Evolutionary conservation across 148 eudicot genomes (phyloP).

Genomic region (Vaccinium corymbosum): DNA sequence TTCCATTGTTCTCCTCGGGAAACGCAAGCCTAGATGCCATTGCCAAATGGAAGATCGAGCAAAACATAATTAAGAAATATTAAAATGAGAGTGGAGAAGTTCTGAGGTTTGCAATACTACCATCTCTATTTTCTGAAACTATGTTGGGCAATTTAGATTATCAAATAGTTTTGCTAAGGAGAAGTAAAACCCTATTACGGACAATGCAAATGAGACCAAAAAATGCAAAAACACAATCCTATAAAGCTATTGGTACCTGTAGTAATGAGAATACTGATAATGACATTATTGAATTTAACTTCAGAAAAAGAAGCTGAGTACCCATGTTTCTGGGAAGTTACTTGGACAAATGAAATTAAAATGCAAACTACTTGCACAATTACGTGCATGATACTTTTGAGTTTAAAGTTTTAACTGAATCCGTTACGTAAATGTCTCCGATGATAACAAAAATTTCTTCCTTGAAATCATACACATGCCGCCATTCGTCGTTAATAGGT

Average conservation of each 20-base stretch:
- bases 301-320: neutral
- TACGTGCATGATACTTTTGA: neutral
- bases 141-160: neutral
- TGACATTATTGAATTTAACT: neutral
- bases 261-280: neutral
- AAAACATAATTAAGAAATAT: neutral
- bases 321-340: neutral
- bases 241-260: neutral
- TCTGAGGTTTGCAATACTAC: neutral
- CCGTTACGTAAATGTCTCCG: neutral
- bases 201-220: neutral
- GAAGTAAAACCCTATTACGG: neutral
- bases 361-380: neutral
- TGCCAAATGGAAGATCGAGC: neutral
- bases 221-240: neutral
- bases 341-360: neutral
- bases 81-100: neutral
- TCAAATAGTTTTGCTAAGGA: neutral
- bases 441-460: neutral
- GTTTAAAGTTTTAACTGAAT: no score
- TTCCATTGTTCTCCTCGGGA: slow-evolving; percentile 80
- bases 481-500: neutral
- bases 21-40: slow-evolving; percentile 61
- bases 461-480: neutral
- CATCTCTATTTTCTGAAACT: neutral